Percentiles rank a stretch among this genome's conserved stretches.
phyloP scores from a whole-genome alignment of 441 rosid species.

The Adansonia gregorii region DNA sequence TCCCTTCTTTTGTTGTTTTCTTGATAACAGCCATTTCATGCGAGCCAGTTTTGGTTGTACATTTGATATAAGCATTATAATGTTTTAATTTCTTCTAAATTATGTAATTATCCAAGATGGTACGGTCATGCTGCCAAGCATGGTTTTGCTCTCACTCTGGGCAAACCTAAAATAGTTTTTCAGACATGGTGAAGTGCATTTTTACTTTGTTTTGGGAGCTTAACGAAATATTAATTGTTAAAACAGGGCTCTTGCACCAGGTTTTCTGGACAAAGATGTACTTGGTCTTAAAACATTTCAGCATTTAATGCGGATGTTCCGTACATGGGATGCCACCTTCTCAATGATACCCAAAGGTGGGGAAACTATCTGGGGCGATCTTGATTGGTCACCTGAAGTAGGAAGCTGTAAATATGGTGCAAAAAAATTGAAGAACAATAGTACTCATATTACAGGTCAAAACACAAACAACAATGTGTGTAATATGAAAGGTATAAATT shows the following conservation, averaged over 20 bases:
- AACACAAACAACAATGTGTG: slow-evolving; percentile 20
- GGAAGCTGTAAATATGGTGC: slow-evolving; percentile 24
- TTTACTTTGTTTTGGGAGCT: slow-evolving; percentile 25
- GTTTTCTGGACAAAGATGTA: slow-evolving; percentile 44
- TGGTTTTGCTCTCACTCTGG: neutral
- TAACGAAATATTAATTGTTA: slow-evolving; percentile 27
- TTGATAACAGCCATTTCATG: neutral
- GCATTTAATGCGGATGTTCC: slow-evolving; percentile 51
- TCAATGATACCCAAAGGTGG: slow-evolving; percentile 62
- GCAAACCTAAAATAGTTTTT: neutral
- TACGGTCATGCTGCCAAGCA: neutral
- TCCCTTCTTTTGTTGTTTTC: neutral
- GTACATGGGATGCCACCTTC: slow-evolving; percentile 57
- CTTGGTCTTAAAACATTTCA: slow-evolving; percentile 49
- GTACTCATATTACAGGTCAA: slow-evolving; percentile 23
- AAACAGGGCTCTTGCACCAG: slow-evolving; percentile 47
- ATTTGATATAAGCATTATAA: neutral
- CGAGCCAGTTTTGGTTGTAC: neutral
- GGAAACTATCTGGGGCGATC: slow-evolving; percentile 54
- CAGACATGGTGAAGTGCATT: neutral
- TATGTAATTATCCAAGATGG: neutral
- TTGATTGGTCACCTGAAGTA: slow-evolving; percentile 57
- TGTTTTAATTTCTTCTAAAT: neutral
- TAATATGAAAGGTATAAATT: slow-evolving; percentile 33
- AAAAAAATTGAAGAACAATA: slow-evolving; percentile 30